Evolutionary conservation across 345 rosid genomes (phyloP).

Genomic region (Mercurialis annua): DNA sequence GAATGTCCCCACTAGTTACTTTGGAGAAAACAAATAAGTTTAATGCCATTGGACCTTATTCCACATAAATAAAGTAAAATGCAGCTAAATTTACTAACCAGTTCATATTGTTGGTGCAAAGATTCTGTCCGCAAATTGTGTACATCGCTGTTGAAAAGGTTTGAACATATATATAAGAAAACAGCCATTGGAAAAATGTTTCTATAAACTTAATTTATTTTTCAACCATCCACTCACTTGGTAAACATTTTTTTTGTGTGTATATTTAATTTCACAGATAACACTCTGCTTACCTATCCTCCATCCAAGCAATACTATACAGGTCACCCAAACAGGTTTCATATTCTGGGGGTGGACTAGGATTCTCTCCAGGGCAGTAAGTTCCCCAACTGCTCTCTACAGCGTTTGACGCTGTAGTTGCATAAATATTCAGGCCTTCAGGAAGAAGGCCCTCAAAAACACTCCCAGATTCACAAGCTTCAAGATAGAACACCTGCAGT

Average conservation of each 20-base stretch:
- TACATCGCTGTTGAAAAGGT: slow-evolving; percentile 56
- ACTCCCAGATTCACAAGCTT: slow-evolving; percentile 99
- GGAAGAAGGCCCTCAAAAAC: slow-evolving; percentile 98
- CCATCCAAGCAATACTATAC: slow-evolving; percentile 99
- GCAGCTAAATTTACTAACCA: slow-evolving; percentile 42
- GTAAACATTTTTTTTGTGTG: not conserved
- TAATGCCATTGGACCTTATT: not conserved
- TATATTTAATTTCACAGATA: not conserved
- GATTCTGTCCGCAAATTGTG: slow-evolving; percentile 82
- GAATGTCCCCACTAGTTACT: not conserved
- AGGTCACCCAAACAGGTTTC: slow-evolving; percentile 97
- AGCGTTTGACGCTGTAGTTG: slow-evolving; percentile 92
- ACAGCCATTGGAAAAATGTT: not conserved
- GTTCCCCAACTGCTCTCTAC: slow-evolving; percentile 98
- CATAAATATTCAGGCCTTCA: slow-evolving; percentile 82
- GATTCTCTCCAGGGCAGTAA: slow-evolving; percentile 91
- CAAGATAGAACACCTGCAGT: slow-evolving; percentile 90
- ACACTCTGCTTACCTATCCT: slow-evolving; percentile 64
- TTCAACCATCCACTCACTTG: not conserved
- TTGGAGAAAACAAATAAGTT: not conserved
- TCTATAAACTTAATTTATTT: not conserved
- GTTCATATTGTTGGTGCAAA: slow-evolving; percentile 81
- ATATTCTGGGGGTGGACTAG: slow-evolving; percentile 86
- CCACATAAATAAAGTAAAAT: not conserved
- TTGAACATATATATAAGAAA: not conserved